These are phyloP conservation scores for Speleostelium caveatum DNA, from an alignment of 78 protist genomes.

Conservation along the genomic window DNA sequence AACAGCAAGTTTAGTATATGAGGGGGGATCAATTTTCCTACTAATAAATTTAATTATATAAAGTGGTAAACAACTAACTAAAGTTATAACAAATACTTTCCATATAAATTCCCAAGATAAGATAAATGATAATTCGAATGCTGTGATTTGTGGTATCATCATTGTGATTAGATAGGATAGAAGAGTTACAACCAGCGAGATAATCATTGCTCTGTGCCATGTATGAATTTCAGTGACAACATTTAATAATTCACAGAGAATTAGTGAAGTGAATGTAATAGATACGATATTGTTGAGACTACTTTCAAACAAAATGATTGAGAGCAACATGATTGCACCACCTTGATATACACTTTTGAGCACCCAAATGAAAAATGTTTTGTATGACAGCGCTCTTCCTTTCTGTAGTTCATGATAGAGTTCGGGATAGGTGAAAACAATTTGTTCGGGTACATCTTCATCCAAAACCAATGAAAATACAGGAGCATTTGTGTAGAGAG, in stretches of 20 bases:
- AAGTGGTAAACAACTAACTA: slow-evolving; percentile 84
- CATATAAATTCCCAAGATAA: slow-evolving; percentile 84
- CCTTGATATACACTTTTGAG: slow-evolving; percentile 95
- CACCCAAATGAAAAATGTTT: slow-evolving; percentile 94
- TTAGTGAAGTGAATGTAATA: slow-evolving; percentile 97
- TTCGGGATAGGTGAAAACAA: slow-evolving; percentile 93
- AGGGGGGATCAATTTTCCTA: slow-evolving; percentile 80
- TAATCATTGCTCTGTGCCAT: slow-evolving; percentile 86
- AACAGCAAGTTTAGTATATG: slow-evolving; percentile 69
- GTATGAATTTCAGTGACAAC: slow-evolving; percentile 91
- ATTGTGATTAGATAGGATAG: slow-evolving; percentile 78
- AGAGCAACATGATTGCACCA: slow-evolving; percentile 93
- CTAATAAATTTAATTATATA: slow-evolving; percentile 69
- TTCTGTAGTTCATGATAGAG: slow-evolving; percentile 96
- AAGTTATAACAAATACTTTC: slow-evolving; percentile 83
- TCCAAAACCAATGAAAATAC: slow-evolving; percentile 96
- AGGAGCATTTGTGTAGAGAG: slow-evolving; percentile 96
- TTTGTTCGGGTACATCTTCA: slow-evolving; percentile 86
- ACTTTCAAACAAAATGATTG: slow-evolving; percentile 90
- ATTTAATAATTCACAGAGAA: slow-evolving; percentile 96
- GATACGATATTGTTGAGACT: slow-evolving; percentile 91
- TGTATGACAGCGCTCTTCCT: slow-evolving; percentile 90
- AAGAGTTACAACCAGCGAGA: slow-evolving; percentile 68
- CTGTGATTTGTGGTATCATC: slow-evolving; percentile 84
- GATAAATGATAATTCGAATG: slow-evolving; percentile 86